These are phyloP conservation scores for Sesbania bispinosa DNA, from an alignment of 306 rosid species.

Conservation along the genomic window DNA sequence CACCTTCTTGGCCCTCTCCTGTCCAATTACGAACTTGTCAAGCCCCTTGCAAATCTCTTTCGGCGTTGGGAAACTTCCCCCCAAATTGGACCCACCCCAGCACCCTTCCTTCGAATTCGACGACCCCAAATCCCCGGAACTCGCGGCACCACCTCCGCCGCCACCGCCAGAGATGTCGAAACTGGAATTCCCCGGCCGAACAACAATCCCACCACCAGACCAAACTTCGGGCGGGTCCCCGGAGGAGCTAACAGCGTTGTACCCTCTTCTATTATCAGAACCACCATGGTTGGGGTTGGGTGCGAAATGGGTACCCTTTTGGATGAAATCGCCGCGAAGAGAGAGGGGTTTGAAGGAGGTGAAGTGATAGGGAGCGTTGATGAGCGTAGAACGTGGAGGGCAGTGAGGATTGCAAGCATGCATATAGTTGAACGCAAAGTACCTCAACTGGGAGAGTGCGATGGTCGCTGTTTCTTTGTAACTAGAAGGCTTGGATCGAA, in stretches of 20 bases:
- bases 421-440: constrained; percentile 47
- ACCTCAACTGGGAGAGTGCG: constrained; percentile 48
- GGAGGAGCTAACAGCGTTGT: constrained; percentile 33
- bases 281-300: not conserved
- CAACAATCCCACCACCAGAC: constrained; percentile 87
- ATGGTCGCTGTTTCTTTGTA: constrained; percentile 56
- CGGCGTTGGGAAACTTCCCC: constrained; percentile 81
- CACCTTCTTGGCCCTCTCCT: constrained; percentile 93
- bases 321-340: constrained; percentile 51
- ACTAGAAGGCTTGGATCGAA: constrained; percentile 63
- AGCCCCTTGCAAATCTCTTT: constrained; percentile 91
- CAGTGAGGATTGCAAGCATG: constrained; percentile 48
- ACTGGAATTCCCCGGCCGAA: constrained; percentile 47
- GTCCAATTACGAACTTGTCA: constrained; percentile 95
- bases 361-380: constrained; percentile 57
- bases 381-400: constrained; percentile 18
- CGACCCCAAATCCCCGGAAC: constrained; percentile 55
- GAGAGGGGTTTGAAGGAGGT: constrained; percentile 73
- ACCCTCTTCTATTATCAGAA: not conserved
- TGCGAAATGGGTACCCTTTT: constrained; percentile 23
- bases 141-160: constrained; percentile 44
- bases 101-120: constrained; percentile 51
- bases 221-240: constrained; percentile 95
- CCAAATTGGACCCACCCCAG: constrained; percentile 92
- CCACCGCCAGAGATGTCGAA: constrained; percentile 39